Base-by-base conservation (phyloP, 164 flowering plant genomes). In the Nymphaea colorata region DNA sequence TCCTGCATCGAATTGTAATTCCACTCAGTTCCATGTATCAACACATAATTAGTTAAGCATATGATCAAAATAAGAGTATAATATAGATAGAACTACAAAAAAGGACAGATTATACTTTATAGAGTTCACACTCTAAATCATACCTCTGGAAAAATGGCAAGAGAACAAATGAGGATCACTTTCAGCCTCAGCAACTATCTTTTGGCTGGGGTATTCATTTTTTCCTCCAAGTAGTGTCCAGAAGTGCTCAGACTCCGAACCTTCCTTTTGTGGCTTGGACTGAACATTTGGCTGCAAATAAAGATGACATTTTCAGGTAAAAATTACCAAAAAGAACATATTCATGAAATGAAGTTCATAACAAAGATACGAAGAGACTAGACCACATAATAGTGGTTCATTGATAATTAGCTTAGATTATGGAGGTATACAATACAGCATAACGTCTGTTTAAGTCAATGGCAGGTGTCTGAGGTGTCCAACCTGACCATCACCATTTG, bases 201-300 rank as follows among this genome's bases (percentile, higher is more conserved):
- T 95, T 74, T 95, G 93, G 78, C 86, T 85, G 6, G 94, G 77
- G 72, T 84, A 87, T 81, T 95, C 99, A 66, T 82, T 74, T 82
- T 92, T 95, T 67, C 89, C 97, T 69, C 97, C 98, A 67, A 95
- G 75, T 74, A 92, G 72, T 15, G 82, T 85, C 99, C 99, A 95
- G 71, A 92, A 95, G 64, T 83, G 92, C 72, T 95, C 98, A 66
- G 83, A 76, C 75, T 95, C 99, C 43, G 91, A 53, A 67, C 98
- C 98, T 79, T 92, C 99, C 73, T 90, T 95, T 77, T 81, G 96
- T 72, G 90, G 73, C 78, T 77, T 92, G 59, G 84, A 78, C 69
- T 90, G 99, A 47, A 79, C 69, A 79, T 95, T 84, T 69, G 97
- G 99, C 99, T 95, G 90, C 79, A 78, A 59, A 51, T 51, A 51